Evolutionary conservation across 495 filamentous ascomycete genomes (phyloP).

Genomic region (Penicillium tannophilum): DNA sequence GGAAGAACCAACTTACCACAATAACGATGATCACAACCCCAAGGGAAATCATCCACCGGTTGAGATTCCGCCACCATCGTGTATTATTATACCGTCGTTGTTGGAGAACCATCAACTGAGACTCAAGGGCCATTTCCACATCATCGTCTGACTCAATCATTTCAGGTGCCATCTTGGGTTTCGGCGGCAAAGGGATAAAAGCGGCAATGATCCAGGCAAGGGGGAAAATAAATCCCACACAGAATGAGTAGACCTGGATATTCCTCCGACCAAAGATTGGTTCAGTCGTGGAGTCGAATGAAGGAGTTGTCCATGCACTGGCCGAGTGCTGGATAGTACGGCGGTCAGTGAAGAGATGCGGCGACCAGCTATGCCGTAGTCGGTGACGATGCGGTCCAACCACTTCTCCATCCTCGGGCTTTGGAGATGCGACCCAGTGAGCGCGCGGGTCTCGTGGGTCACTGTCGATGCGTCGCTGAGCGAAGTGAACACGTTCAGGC

Average conservation of each 20-base stretch:
- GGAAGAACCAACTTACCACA: conserved; percentile 55
- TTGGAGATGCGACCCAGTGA: conserved; percentile 42
- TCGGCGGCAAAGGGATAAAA: conserved; percentile 73
- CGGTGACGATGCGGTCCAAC: conserved; percentile 29
- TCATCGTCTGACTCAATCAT: conserved; percentile 32
- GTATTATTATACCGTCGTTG: conserved; percentile 75
- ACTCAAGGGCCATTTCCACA: conserved; percentile 49
- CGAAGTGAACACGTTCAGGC: conserved; percentile 6
- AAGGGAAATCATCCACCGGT: conserved; percentile 80
- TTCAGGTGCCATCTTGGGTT: conserved; percentile 34
- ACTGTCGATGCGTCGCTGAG: conserved; percentile 30
- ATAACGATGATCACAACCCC: conserved; percentile 77
- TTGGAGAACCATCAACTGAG: conserved; percentile 51
- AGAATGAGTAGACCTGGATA: conserved; percentile 84
- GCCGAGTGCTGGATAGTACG: conserved; percentile 36
- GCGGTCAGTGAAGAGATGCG: conserved; percentile 69
- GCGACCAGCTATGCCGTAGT: conserved; percentile 64
- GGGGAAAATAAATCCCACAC: conserved; percentile 65
- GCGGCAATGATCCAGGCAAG: conserved; percentile 84
- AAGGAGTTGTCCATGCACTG: conserved; percentile 67
- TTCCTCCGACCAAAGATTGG: conserved; percentile 67
- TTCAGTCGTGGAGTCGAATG: conserved; percentile 62
- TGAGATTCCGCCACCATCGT: conserved; percentile 90
- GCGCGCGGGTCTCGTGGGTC: conserved; percentile 49
- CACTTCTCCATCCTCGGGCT: conserved; percentile 24